These are phyloP conservation scores for Neonectria faginata DNA, from an alignment of 2,329 filamentous ascomycete genomes.

Conservation along the genomic window DNA sequence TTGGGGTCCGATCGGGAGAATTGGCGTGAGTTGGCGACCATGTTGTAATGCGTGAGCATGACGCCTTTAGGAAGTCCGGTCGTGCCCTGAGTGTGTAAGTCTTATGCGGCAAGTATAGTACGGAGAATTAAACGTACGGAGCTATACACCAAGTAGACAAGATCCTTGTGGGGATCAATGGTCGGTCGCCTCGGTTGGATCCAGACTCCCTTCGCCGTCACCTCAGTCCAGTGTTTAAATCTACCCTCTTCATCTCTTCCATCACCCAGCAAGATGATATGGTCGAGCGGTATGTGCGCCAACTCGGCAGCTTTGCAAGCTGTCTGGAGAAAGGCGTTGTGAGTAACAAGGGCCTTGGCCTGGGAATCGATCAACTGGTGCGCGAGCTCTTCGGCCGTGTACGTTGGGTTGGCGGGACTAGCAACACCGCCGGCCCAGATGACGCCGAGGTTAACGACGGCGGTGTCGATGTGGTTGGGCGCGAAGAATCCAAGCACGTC, in stretches of 20 bases:
- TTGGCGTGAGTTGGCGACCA: conserved; percentile 79
- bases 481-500: conserved; percentile 87
- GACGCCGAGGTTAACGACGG: conserved; percentile 79
- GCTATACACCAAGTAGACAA: conserved; percentile 88
- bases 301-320: conserved; percentile 75
- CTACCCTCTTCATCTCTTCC: conserved; percentile 67
- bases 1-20: conserved; percentile 63
- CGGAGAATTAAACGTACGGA: conserved; percentile 56
- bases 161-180: conserved; percentile 75
- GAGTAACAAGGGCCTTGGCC: conserved; percentile 81
- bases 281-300: conserved; percentile 76
- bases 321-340: conserved; percentile 72
- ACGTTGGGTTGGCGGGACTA: conserved; percentile 89
- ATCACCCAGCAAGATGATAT: conserved; percentile 82
- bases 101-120: neutral
- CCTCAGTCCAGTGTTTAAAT: conserved; percentile 78
- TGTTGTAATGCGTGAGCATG: conserved; percentile 84
- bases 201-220: conserved; percentile 69
- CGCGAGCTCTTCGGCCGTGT: conserved; percentile 84
- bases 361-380: conserved; percentile 85
- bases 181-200: conserved; percentile 66
- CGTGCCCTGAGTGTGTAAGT: conserved; percentile 68
- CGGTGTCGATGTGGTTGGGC: conserved; percentile 87
- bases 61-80: conserved; percentile 94
- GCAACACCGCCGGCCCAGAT: conserved; percentile 86